These are phyloP conservation scores for Neurospora sp. DNA, from an alignment of 495 filamentous ascomycete species.

Conservation along the genomic window DNA sequence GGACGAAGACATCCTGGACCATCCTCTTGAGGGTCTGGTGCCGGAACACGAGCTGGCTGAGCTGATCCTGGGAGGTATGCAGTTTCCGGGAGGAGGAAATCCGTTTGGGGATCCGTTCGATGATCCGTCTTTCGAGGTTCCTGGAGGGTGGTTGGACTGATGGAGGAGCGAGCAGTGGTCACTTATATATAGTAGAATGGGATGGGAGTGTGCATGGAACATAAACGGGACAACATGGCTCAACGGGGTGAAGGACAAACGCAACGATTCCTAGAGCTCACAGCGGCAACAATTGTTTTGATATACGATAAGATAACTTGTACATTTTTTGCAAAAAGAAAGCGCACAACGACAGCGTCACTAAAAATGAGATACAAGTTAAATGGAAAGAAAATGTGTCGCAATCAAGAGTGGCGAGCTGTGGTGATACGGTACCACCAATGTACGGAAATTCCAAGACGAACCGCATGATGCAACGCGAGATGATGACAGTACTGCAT, in stretches of 20 bases:
- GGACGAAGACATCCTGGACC: background rate
- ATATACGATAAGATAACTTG: background rate
- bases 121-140: background rate
- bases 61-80: background rate
- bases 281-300: background rate
- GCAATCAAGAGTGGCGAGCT: background rate
- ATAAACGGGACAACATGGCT: background rate
- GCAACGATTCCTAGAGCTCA: background rate
- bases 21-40: background rate
- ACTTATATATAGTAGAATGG: background rate
- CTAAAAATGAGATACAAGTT: background rate
- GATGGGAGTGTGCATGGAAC: background rate
- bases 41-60: background rate
- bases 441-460: background rate
- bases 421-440: background rate
- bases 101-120: background rate
- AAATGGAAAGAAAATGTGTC: background rate
- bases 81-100: background rate
- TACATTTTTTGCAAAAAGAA: background rate
- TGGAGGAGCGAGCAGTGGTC: background rate
- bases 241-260: background rate
- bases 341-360: background rate
- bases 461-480: background rate
- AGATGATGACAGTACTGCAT: accelerated
- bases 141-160: background rate